A percentile compares a stretch with the other conserved stretches of the same genome.
Conservation (phyloP, 2,329 filamentous ascomycete genomes). For the Tolypocladium pustulatum region DNA sequence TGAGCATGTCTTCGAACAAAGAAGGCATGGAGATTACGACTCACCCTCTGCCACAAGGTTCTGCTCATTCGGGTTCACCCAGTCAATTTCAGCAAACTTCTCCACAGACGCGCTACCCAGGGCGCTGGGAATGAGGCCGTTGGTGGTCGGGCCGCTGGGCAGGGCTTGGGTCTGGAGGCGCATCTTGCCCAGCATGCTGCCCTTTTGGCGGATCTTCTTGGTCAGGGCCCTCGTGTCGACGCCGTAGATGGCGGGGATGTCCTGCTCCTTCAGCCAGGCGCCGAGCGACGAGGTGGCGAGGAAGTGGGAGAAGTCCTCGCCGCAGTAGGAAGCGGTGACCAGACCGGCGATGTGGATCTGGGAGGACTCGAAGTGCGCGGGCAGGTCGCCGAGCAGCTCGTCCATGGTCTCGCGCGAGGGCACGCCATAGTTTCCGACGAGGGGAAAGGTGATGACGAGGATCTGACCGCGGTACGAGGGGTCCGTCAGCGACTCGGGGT, state of each 20-base stretch:
- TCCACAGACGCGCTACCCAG: constrained; percentile 16
- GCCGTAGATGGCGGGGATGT: constrained; percentile 85
- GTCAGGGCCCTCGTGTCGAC: constrained; percentile 90
- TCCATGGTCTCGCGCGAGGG: constrained; percentile 79
- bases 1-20: background rate
- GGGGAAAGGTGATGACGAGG: constrained; percentile 88
- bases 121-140: constrained; percentile 28
- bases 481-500: constrained; percentile 86
- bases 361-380: constrained; percentile 84
- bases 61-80: constrained; percentile 83
- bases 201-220: constrained; percentile 86
- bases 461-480: constrained; percentile 89
- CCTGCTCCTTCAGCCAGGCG: constrained; percentile 93
- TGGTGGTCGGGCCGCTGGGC: constrained; percentile 28
- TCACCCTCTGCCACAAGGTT: constrained; percentile 94
- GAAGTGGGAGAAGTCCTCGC: constrained; percentile 92
- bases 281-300: constrained; percentile 84
- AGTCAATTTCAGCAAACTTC: constrained; percentile 70
- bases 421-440: constrained; percentile 96
- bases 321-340: constrained; percentile 82
- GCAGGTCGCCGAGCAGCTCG: constrained; percentile 72
- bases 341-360: constrained; percentile 92
- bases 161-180: constrained; percentile 51
- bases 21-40: constrained; percentile 20
- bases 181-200: constrained; percentile 92